Base-by-base conservation (phyloP, 257 asterid species). In the Agastache rugosa region DNA sequence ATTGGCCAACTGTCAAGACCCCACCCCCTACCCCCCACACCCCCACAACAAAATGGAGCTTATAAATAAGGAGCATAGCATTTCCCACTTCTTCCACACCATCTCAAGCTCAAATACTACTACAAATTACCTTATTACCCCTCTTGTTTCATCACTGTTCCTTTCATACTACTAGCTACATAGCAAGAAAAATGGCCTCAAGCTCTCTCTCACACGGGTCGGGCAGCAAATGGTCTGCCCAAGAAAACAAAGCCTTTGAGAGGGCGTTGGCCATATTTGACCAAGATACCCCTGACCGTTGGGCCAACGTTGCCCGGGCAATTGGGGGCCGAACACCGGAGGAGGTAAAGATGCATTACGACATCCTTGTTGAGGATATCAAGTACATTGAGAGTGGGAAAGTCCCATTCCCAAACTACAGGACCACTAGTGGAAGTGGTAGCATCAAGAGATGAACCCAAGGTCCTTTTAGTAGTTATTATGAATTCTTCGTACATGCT, bases 211-310 rank as follows among this genome's bases (percentile, higher is more conserved):
- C 86, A 53, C 79, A 64, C 3, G 58, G 58, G 78, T 79, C 45
- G 63, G 81, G 81, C 6, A 64, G 80, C 12, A 61, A 78, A 0
- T 93, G 98, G 98, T 86, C 93, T 0, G 84, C 84, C 9, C 64
- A 79, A 25, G 92, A 92, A 51, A 92, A 92, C 93, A 92, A 92
- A 75, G 96, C 92, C 62, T 92, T 92, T 34, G 97, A 92, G 78
- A 81, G 63, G 86, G 97, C 97, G 1, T 20, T 92, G 74, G 96
- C 96, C 0, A 82, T 85, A 35, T 90, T 74, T n/a, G 97, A 92
- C 82, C 67, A 80, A 39, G 93, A 88, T 78, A 85, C 92, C 1
- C 92, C 97, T 0, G 96, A 90, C 77, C 97, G 97, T 14, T 92
- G 97, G 97, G 76, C 60, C 61, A 92, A 92, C 11, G 91, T 92